Percentiles rank a stretch among this genome's conserved stretches.
Evolutionary conservation across 208 protist genomes (phyloP).

Genomic region (Acanthamoeba castellanii): DNA sequence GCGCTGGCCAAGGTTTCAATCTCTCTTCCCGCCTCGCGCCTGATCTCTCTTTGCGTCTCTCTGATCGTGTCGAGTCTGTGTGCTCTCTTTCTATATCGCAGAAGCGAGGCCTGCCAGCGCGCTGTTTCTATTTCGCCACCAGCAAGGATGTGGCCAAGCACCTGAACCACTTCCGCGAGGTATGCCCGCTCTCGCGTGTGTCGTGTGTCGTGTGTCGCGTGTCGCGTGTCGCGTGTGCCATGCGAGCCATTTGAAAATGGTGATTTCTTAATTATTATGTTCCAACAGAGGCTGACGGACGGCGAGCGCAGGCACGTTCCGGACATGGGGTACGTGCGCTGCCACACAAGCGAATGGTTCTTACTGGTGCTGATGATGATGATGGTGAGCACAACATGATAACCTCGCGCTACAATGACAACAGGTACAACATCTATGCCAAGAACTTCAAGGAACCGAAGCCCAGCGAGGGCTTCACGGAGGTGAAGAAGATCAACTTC

Average conservation of each 20-base stretch:
- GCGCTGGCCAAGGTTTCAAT: conserved; percentile 79
- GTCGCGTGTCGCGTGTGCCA: too few relatives aligned
- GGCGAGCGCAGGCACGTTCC: conserved; percentile 25
- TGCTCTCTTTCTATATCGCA: background rate
- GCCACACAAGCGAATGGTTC: too few relatives aligned
- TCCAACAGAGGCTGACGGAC: conserved; percentile 9
- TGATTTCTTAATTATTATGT: background rate
- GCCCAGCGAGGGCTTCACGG: conserved; percentile 77
- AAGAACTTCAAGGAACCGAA: conserved; percentile 82
- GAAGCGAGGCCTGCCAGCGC: conserved; percentile 78
- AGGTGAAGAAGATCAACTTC: conserved; percentile 83
- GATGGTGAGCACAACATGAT: too few relatives aligned
- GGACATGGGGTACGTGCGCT: background rate
- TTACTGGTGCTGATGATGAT: too few relatives aligned
- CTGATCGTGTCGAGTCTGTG: background rate
- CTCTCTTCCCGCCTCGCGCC: background rate
- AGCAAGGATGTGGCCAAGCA: conserved; percentile 89
- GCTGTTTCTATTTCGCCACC: conserved; percentile 91
- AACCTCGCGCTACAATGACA: too few relatives aligned
- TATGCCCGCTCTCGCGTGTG: background rate
- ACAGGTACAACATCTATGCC: conserved; percentile 82
- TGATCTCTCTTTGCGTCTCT: background rate
- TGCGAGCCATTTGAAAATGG: background rate
- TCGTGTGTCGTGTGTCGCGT: background rate
- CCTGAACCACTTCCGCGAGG: conserved; percentile 89